These are phyloP conservation scores for Monoraphidium neglectum DNA, from an alignment of 139 green algal genomes.

Conservation along the genomic window DNA sequence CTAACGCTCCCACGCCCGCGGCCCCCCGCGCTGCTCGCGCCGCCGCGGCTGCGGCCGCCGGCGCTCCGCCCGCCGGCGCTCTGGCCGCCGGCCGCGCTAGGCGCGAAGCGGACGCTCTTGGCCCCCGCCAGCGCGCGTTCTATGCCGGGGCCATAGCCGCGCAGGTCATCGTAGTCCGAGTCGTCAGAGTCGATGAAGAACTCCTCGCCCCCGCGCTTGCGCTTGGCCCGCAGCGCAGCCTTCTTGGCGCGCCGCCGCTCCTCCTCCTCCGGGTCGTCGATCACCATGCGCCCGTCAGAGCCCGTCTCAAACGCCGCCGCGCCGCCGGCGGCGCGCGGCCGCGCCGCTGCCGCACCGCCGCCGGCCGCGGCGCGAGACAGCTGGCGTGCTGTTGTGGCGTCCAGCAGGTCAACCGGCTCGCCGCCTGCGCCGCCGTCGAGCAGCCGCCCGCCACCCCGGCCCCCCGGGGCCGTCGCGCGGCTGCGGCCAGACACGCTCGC, in stretches of 20 bases:
- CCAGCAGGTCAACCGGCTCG: constrained; percentile 89
- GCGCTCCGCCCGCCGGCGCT: constrained; percentile 10
- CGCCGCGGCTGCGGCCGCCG: not conserved
- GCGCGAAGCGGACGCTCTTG: constrained; percentile 58
- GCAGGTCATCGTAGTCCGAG: constrained; percentile 76
- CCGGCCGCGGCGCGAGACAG: constrained; percentile 48
- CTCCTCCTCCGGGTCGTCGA: constrained; percentile 62
- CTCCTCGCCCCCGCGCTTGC: constrained; percentile 27
- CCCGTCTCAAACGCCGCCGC: constrained; percentile 42
- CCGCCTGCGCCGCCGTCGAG: constrained; percentile 27
- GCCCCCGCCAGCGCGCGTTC: constrained; percentile 19
- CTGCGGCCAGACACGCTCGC: not conserved
- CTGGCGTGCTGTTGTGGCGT: constrained; percentile 57
- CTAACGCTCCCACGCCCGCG: constrained; percentile 6
- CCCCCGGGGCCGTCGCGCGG: not conserved
- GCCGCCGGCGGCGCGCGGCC: constrained; percentile 2
- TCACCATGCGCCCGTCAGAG: constrained; percentile 63
- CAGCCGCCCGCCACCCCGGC: constrained; percentile 22
- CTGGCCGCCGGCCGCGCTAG: constrained; percentile 15
- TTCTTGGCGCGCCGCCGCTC: constrained; percentile 3
- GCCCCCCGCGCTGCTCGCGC: not conserved
- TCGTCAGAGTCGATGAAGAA: constrained; percentile 57
- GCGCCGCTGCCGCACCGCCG: not conserved
- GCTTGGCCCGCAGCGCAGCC: constrained; percentile 16
- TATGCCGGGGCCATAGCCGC: constrained; percentile 2